These are phyloP conservation scores for Vickermania spadyakhi DNA, from an alignment of 208 protist species.

Conservation along the genomic window DNA sequence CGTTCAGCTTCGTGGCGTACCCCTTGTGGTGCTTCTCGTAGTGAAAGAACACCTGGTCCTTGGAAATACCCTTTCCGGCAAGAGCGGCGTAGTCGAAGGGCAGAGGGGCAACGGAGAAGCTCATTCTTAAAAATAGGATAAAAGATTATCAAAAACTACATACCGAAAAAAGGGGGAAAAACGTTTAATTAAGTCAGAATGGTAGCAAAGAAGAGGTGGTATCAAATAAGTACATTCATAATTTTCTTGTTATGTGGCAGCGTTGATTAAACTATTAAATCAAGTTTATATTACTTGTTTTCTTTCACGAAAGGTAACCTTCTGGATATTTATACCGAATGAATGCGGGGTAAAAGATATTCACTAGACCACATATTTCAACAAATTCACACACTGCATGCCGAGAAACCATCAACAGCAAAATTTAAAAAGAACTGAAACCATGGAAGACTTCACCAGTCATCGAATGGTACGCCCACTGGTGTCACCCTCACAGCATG, in stretches of 20 bases:
- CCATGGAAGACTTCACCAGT: neutral
- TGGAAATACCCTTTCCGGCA: conserved; percentile 72
- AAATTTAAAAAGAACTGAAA: neutral
- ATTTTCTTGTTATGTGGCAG: neutral
- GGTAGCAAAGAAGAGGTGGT: conserved; percentile 2
- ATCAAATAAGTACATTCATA: neutral
- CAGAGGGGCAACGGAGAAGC: conserved; percentile 64
- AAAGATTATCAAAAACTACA: neutral
- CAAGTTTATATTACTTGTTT: no score
- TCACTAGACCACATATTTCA: neutral
- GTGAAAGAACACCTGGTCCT: conserved; percentile 88
- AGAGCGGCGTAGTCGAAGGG: conserved; percentile 72
- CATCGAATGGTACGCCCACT: neutral
- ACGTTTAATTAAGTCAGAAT: neutral
- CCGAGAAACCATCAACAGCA: neutral
- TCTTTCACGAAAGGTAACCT: no score
- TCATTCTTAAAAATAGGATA: conserved; percentile 18
- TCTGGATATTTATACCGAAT: no score
- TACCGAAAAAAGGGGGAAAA: neutral
- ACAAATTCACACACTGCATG: neutral
- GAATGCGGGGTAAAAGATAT: neutral
- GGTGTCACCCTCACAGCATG: neutral
- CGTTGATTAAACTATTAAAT: neutral
- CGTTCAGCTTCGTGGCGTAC: conserved; percentile 90
- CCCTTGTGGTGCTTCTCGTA: conserved; percentile 92